phyloP scores from a whole-genome alignment of 371 early-diverging fungal genomes.

The Capillidium heterosporum region DNA sequence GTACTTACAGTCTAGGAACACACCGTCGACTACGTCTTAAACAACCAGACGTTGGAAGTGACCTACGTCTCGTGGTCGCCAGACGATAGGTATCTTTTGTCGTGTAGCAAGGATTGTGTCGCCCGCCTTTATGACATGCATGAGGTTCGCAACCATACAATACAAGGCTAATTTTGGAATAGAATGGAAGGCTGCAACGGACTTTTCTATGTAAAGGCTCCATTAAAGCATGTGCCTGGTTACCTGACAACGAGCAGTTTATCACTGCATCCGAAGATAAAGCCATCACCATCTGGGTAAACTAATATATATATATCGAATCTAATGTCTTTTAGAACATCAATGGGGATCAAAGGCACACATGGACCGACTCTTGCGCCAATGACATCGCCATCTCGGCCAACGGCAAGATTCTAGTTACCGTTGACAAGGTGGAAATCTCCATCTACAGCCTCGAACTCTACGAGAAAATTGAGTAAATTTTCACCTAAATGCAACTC shows the following conservation, averaged over 20 bases:
- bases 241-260: conserved; percentile 51
- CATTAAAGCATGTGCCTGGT: conserved; percentile 69
- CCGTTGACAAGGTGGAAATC: conserved; percentile 49
- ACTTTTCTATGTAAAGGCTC: conserved; percentile 46
- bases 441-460: conserved; percentile 46
- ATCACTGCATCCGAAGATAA: conserved; percentile 67
- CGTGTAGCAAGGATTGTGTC: conserved; percentile 58
- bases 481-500: neutral
- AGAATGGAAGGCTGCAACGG: conserved; percentile 23
- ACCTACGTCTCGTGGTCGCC: conserved; percentile 83
- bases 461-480: conserved; percentile 29
- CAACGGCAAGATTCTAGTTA: conserved; percentile 55
- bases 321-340: conserved; percentile 16
- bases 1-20: neutral
- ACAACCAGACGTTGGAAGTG: conserved; percentile 6
- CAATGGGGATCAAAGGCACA: conserved; percentile 36
- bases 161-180: no score
- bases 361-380: conserved; percentile 53
- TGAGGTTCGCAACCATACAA: no score
- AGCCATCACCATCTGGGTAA: conserved; percentile 50
- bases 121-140: conserved; percentile 31
- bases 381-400: conserved; percentile 60
- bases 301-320: neutral
- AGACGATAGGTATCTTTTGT: conserved; percentile 49
- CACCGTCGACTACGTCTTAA: neutral